Evolutionary conservation across 768 basidiomycete genomes (phyloP).

Genomic region (Tricholoma terreum): DNA sequence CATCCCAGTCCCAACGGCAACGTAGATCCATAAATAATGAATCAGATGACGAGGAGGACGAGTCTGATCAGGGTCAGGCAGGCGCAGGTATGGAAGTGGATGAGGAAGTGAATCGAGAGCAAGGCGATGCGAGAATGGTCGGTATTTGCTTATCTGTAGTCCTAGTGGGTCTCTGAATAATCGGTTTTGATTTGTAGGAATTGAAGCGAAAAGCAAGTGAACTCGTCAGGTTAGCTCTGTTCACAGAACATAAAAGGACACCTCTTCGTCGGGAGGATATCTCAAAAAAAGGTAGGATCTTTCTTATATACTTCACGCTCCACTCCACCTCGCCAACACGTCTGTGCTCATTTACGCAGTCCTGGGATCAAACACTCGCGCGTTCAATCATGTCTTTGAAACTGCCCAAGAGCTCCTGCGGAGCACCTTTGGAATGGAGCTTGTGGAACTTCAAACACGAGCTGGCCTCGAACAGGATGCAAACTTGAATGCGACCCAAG

Average conservation of each 20-base stretch:
- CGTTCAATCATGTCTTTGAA: slow-evolving; percentile 64
- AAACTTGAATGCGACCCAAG: slow-evolving; percentile 32
- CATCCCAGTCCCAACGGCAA: slow-evolving; percentile 34
- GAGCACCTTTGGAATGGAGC: slow-evolving; percentile 77
- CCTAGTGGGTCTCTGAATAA: no score
- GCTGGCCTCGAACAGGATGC: slow-evolving; percentile 50
- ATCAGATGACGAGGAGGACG: slow-evolving; percentile 36
- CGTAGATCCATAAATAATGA: slow-evolving; percentile 27
- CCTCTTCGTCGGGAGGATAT: slow-evolving; percentile 81
- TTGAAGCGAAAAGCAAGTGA: slow-evolving; percentile 62
- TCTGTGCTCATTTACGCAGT: slow-evolving; percentile 19
- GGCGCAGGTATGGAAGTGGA: slow-evolving; percentile 34
- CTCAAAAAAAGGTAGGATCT: slow-evolving; percentile 66
- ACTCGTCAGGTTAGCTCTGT: slow-evolving; percentile 79
- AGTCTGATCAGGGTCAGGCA: slow-evolving; percentile 31
- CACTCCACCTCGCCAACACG: neutral
- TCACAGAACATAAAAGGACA: slow-evolving; percentile 67
- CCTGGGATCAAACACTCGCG: slow-evolving; percentile 39
- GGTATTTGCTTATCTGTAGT: neutral
- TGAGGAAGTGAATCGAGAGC: slow-evolving; percentile 24
- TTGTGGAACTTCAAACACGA: slow-evolving; percentile 71
- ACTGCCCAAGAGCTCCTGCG: slow-evolving; percentile 63
- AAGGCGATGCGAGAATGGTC: slow-evolving; percentile 16
- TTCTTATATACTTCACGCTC: neutral
- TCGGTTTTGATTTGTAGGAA: slow-evolving; percentile 41